Conservation (phyloP, 1,284 basidiomycete species). For the Ganoderma multipileum region DNA sequence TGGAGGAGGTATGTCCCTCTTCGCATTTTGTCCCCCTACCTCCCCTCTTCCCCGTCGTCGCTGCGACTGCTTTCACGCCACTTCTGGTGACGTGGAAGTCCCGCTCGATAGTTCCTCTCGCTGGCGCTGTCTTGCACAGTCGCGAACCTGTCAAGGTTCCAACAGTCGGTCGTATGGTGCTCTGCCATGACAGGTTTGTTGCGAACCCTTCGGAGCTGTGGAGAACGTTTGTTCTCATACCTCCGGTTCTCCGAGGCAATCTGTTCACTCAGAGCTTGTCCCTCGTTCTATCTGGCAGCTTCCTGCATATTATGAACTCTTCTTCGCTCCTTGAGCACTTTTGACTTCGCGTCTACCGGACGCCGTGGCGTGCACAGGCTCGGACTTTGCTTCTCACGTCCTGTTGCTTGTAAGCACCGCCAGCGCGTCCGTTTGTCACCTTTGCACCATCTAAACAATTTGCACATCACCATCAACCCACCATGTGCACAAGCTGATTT, state of each 20-base stretch:
- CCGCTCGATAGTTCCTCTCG: not conserved
- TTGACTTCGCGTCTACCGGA: slow-evolving; percentile 1
- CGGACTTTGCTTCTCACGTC: not conserved
- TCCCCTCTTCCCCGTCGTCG: not conserved
- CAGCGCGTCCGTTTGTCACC: not conserved
- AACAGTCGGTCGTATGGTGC: slow-evolving; percentile 5
- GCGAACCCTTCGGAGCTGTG: not conserved
- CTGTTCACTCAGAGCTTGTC: slow-evolving; percentile 1
- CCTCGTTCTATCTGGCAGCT: not conserved
- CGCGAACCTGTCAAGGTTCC: slow-evolving; percentile 20
- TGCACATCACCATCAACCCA: slow-evolving; percentile 7
- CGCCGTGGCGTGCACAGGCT: slow-evolving; percentile 2
- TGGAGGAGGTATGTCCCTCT: slow-evolving; percentile 78
- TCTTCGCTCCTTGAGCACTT: not conserved
- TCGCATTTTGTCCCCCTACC: slow-evolving; percentile 22
- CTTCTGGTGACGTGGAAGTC: not conserved
- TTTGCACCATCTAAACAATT: not conserved
- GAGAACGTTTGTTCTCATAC: not conserved
- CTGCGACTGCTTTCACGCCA: not conserved
- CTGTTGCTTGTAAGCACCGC: not conserved
- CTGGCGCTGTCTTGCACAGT: not conserved
- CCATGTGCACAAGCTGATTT: slow-evolving; percentile 2
- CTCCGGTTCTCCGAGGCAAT: not conserved
- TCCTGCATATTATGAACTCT: slow-evolving; percentile 4
- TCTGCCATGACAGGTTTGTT: slow-evolving; percentile 12